Evolutionary conservation across 2,329 filamentous ascomycete genomes (phyloP).

Genomic region (Fusarium decemcellulare): DNA sequence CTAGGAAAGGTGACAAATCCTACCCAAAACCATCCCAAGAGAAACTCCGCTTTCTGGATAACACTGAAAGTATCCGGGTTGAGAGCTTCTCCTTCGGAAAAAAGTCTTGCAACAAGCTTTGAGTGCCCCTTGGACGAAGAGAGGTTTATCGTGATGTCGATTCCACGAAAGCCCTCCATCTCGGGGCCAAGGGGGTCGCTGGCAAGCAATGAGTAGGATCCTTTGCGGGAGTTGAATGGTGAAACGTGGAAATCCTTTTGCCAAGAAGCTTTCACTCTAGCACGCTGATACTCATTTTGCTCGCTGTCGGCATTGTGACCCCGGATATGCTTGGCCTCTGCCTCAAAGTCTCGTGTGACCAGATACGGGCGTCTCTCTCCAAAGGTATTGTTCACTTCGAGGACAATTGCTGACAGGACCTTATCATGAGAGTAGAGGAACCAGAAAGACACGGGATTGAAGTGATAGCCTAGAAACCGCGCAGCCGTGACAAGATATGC

Average conservation of each 20-base stretch:
- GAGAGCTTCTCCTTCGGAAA: conserved; percentile 64
- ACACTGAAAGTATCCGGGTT: conserved; percentile 64
- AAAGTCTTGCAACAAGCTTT: conserved; percentile 74
- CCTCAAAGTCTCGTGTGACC: conserved; percentile 45
- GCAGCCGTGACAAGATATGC: conserved; percentile 81
- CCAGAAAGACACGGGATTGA: conserved; percentile 86
- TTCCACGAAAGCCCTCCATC: conserved; percentile 55
- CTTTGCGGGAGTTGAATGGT: conserved; percentile 77
- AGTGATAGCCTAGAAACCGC: conserved; percentile 77
- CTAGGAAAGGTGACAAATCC: conserved; percentile 76
- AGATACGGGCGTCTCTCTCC: conserved; percentile 71
- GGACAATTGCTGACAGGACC: conserved; percentile 73
- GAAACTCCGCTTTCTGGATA: conserved; percentile 60
- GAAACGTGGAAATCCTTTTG: conserved; percentile 83
- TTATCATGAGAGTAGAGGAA: conserved; percentile 76
- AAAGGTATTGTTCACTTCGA: conserved; percentile 85
- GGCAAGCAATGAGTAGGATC: conserved; percentile 66
- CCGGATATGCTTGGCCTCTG: conserved; percentile 34
- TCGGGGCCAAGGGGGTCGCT: conserved; percentile 59
- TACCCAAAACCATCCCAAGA: conserved; percentile 76
- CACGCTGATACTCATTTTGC: conserved; percentile 1
- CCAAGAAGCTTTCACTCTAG: conserved; percentile 66
- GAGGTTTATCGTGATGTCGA: conserved; percentile 74
- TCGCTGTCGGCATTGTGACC: neutral
- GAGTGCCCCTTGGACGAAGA: conserved; percentile 70